A percentile compares a stretch with the other conserved stretches of the same genome.
Evolutionary conservation across 768 basidiomycete genomes (phyloP).

Genomic region (Suillus discolor): DNA sequence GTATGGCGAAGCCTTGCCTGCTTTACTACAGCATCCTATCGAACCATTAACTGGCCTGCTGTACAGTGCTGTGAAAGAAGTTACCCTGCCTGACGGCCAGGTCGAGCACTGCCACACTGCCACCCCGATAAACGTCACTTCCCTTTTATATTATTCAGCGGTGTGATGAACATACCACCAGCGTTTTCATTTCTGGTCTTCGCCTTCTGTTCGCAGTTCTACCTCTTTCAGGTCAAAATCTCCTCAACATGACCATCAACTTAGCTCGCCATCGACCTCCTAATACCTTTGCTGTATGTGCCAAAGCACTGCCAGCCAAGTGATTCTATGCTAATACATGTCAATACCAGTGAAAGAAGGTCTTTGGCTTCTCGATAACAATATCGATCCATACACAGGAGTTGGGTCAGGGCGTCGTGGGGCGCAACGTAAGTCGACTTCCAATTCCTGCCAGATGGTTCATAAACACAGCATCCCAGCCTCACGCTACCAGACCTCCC

Average conservation of each 20-base stretch:
- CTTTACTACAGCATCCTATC: neutral
- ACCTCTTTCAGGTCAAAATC: conserved; percentile 41
- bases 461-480: conserved; percentile 40
- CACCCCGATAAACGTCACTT: neutral
- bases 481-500: conserved; percentile 85
- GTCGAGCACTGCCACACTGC: neutral
- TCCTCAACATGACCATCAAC: conserved; percentile 69
- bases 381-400: conserved; percentile 87
- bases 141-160: neutral
- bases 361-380: conserved; percentile 74
- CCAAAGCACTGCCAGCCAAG: neutral
- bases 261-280: conserved; percentile 82
- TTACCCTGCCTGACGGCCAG: too few relatives aligned
- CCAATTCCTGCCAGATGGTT: neutral
- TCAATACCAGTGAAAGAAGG: conserved; percentile 82
- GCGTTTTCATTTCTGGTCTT: conserved; percentile 44
- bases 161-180: neutral
- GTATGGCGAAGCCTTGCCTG: neutral
- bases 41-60: neutral
- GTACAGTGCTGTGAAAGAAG: neutral
- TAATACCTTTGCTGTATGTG: conserved; percentile 74
- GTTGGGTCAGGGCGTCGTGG: conserved; percentile 82
- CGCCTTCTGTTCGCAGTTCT: conserved; percentile 57
- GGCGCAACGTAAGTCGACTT: conserved; percentile 63
- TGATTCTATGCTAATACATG: conserved; percentile 14